Base-by-base conservation (phyloP, 441 rosid genomes). In the California macrophylla region DNA sequence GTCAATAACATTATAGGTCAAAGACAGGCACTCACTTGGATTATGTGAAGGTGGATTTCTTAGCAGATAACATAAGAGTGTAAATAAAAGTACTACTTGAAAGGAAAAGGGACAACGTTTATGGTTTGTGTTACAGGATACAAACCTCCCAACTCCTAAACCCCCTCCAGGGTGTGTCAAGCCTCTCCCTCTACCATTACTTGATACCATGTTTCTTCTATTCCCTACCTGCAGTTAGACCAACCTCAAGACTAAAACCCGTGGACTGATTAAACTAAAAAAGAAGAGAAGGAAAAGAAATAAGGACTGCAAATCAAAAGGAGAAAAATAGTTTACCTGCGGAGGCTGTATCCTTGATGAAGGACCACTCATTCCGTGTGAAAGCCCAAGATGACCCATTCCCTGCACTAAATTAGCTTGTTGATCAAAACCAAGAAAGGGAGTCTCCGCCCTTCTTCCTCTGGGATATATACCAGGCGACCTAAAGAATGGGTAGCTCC, bases 271-370 rank as follows among this genome's bases (percentile, higher is more conserved):
- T n/a, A 56, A 68, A 75, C 50, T 47, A 47, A n/a, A 75, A 64
- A 67, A 50, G 60, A 63, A 45, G 23, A 50, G 28, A 38, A 72
- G 21, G 56, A 18, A 47, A 47, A 47, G 56, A 66, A 47, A 47
- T 45, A 65, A 18, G 62, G 24, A 42, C 23, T 8, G 34, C 70
- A 52, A 3, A n/a, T n/a, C 0, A 66, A 60, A 12, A 64, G 40
- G 26, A 70, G 64, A 34, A 52, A 71, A 65, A 29, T 70, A 47
- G 21, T 73, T 73, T 74, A 87, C 88, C 80, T 82, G 74, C 54
- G 72, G 67, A 64, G 54, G 69, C 61, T 75, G 75, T 61, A 47
- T 50, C 66, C 67, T 70, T 56, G 71, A 25, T 4, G 66, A 38
- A 29, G 64, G 71, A 71, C 66, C 34, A 28, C 4, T 61, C 60